Evolutionary conservation across 2,329 filamentous ascomycete species (phyloP).

Genomic region (Aspergillus sp.): DNA sequence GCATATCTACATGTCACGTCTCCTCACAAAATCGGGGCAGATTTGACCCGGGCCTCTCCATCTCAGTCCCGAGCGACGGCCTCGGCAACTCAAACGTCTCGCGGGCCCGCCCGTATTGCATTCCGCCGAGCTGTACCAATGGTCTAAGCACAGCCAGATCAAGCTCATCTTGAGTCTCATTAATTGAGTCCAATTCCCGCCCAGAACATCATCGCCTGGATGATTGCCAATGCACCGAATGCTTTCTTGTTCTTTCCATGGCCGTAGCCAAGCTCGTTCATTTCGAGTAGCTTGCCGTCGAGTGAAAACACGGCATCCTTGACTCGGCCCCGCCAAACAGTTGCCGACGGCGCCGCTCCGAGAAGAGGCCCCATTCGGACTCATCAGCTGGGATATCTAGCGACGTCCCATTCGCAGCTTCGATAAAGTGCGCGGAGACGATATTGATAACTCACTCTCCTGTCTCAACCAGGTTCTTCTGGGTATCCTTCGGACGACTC

Average conservation of each 20-base stretch:
- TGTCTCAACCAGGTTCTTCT: conserved; percentile 72
- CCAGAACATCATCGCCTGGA: conserved; percentile 89
- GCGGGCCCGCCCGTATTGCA: conserved; percentile 75
- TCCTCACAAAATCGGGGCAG: too few species aligned
- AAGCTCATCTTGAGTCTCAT: conserved; percentile 73
- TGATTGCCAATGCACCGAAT: conserved; percentile 71
- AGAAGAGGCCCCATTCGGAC: conserved; percentile 79
- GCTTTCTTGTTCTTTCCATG: conserved; percentile 63
- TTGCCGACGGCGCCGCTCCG: conserved; percentile 66
- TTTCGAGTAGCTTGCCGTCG: conserved; percentile 76
- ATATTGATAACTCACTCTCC: conserved; percentile 85
- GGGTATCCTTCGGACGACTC: conserved; percentile 74
- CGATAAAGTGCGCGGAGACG: conserved; percentile 79
- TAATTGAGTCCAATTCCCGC: conserved; percentile 81
- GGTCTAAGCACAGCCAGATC: conserved; percentile 78
- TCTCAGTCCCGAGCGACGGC: too few species aligned
- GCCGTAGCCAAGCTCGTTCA: conserved; percentile 64
- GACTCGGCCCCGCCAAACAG: conserved; percentile 73
- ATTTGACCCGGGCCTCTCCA: too few species aligned
- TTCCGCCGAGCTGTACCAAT: conserved; percentile 79
- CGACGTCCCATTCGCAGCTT: conserved; percentile 80
- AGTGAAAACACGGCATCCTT: conserved; percentile 81
- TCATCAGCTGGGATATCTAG: conserved; percentile 78
- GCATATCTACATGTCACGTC: too few species aligned
- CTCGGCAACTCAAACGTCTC: conserved; percentile 71